Conservation (phyloP, 148 eudicot genomes). For the Pharnaceum exiguum region DNA sequence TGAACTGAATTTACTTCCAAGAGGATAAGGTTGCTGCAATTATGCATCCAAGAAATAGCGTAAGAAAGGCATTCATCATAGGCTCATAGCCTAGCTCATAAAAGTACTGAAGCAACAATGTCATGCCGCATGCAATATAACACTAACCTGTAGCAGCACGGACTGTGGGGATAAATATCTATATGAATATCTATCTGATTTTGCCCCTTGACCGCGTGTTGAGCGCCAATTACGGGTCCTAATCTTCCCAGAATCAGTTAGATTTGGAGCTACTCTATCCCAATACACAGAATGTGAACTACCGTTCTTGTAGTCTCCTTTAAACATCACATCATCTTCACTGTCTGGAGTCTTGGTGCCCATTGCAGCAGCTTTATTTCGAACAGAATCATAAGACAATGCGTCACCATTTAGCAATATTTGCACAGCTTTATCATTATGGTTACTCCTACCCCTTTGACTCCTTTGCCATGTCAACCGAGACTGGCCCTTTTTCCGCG, state of each 20-base stretch:
- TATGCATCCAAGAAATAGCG: neutral
- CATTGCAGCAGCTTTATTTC: neutral
- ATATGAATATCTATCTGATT: neutral
- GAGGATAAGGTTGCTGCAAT: neutral
- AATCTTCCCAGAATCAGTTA: neutral
- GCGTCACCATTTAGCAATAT: neutral
- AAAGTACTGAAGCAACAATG: neutral
- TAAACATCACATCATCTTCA: neutral
- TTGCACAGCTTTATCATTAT: neutral
- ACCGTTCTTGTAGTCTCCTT: too few species aligned
- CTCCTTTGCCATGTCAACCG: conserved; percentile 1
- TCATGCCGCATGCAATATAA: neutral
- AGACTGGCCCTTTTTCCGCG: conserved; percentile 7
- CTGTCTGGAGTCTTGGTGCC: neutral
- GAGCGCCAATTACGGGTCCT: neutral
- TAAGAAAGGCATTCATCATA: neutral
- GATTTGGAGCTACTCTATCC: neutral
- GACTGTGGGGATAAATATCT: neutral
- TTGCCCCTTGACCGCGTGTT: neutral
- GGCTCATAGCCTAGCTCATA: neutral
- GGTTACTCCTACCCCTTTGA: neutral
- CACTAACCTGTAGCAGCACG: conserved; percentile 9
- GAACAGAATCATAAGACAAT: neutral
- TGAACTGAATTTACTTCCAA: neutral
- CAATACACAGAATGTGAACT: neutral